phyloP scores from a whole-genome alignment of 208 protist genomes.

The Acanthamoeba lenticulata region DNA sequence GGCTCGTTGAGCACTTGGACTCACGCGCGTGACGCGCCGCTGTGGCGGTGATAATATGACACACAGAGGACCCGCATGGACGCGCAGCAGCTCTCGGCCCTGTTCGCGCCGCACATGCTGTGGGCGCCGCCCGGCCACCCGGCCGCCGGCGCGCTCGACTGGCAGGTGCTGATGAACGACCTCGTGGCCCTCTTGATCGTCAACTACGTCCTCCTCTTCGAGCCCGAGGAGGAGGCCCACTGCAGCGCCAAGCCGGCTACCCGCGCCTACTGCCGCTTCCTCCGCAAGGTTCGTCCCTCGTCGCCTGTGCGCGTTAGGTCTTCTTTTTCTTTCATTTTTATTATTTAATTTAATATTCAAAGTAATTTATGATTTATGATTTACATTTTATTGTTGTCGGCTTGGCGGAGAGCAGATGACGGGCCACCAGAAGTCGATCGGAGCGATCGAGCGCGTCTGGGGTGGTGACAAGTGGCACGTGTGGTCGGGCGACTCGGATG shows the following conservation, averaged over 20 bases:
- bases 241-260: background rate
- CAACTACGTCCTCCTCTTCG: slow-evolving; percentile 48
- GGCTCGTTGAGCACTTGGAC: no score
- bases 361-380: no score
- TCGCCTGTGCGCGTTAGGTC: background rate
- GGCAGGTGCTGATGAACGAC: slow-evolving; percentile 42
- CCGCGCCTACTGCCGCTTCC: background rate
- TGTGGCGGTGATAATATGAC: no score
- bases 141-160: slow-evolving; percentile 4
- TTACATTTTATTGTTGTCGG: background rate
- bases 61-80: slow-evolving; percentile 10
- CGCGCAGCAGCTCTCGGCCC: background rate
- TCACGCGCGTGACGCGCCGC: background rate
- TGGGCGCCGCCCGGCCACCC: background rate
- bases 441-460: background rate
- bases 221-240: slow-evolving; percentile 25
- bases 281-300: background rate
- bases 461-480: slow-evolving; percentile 15
- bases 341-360: no score
- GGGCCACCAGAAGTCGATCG: slow-evolving; percentile 6
- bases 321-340: no score
- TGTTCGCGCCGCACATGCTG: background rate
- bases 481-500: slow-evolving; percentile 42
- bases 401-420: no score
- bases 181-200: background rate